A percentile compares a stretch with the other conserved stretches of the same genome.
phyloP scores from a whole-genome alignment of 441 rosid species.

The Flueggea neowawraea region DNA sequence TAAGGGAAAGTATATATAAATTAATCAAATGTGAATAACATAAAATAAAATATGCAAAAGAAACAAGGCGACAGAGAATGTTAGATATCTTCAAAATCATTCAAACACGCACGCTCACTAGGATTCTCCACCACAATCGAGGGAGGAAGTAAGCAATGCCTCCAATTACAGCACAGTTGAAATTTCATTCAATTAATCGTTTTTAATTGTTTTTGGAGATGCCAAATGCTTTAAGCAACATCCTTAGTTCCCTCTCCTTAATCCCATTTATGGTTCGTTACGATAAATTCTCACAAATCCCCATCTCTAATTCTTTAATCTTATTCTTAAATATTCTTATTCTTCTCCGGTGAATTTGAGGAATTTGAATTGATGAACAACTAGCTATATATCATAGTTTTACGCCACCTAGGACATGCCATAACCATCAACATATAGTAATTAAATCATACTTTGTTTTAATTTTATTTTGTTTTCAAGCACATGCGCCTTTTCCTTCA shows the following conservation, averaged over 20 bases:
- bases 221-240: conserved; percentile 48
- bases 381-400: no score
- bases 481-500: no score
- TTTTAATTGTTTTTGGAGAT: conserved; percentile 1
- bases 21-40: no score
- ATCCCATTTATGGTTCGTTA: conserved; percentile 51
- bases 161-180: no score
- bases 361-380: no score
- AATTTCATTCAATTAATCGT: no score
- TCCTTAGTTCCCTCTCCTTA: conserved; percentile 27
- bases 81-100: conserved; percentile 34
- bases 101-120: conserved; percentile 35
- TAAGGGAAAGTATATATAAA: no score
- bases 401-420: no score
- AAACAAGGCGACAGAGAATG: conserved; percentile 34
- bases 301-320: conserved; percentile 44
- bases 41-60: not conserved
- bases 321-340: not conserved
- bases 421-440: no score
- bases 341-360: no score
- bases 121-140: conserved; percentile 22
- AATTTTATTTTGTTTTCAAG: not conserved
- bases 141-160: no score
- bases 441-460: not conserved
- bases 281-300: conserved; percentile 67